Base-by-base conservation (phyloP, 352 stramenopile species). In the Phytophthora pseudosyringae region DNA sequence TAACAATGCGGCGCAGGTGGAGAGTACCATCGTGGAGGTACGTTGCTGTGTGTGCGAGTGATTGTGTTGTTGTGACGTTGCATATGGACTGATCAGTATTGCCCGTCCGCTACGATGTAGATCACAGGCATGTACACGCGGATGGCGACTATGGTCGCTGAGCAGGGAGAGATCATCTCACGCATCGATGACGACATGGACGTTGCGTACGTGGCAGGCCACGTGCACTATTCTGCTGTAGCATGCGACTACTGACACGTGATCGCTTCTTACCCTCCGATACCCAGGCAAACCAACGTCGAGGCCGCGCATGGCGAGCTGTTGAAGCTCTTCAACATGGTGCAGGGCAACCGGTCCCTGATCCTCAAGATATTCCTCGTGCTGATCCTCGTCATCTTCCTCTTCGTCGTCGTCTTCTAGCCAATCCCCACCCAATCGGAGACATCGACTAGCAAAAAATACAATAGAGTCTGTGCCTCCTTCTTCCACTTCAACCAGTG, bases 311-410 rank as follows among this genome's bases (percentile, higher is more conserved):
- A 95, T 49, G 78, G 77, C 25, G 87, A 93, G 56, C 69, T 95
- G 61, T 73, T 95, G 41, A 93, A 93, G 64, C 81, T 90, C 35
- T 95, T 90, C 68, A 91, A 88, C 58, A 93, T 93, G 81, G 80
- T 90, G 13, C 80, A 78, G 16, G 79, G 84, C 29, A 95, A 95
- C 54, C 86, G 86, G 5, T 86, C 84, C 51, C 71, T 95, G 44
- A 95, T 95, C 57, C 50, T 95, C 56, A 95, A 95, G 76, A 88
- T 95, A 67, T 95, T 95, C 60, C 55, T 93, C 67, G 70, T 95
- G 41, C 69, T 95, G 16, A 53, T 95, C 26, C 68, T 95, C 45
- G 77, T 93, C 62, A 93, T 93, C 56, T 93, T 93, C 68, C 78
- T 93, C 62, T 95, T 95, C 54, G 73, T 92, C 35, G 87, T 95